Evolutionary conservation across 768 basidiomycete species (phyloP).

Genomic region (Lactarius psammicola): DNA sequence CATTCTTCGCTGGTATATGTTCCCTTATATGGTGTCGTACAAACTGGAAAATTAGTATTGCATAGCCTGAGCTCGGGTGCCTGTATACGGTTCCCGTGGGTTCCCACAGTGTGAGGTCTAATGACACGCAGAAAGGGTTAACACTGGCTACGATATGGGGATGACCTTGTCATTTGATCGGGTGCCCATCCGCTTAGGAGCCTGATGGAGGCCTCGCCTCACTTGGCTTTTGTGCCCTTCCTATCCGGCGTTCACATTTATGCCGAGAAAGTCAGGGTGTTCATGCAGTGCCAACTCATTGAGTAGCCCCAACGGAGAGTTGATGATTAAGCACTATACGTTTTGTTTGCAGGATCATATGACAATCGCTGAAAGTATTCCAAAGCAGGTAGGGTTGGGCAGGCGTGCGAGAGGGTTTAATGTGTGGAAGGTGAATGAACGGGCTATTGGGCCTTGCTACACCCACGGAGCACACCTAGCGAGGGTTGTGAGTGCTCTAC

Average conservation of each 20-base stretch:
- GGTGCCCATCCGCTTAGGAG: background rate
- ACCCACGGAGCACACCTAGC: slow-evolving; percentile 57
- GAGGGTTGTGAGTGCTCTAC: slow-evolving; percentile 2
- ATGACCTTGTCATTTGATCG: background rate
- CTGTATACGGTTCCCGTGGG: background rate
- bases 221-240: background rate
- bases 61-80: background rate
- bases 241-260: slow-evolving; percentile 58
- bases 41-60: background rate
- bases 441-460: slow-evolving; percentile 35
- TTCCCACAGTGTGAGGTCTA: background rate
- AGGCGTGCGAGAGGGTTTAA: slow-evolving; percentile 62
- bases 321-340: slow-evolving; percentile 70
- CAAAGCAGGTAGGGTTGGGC: slow-evolving; percentile 53
- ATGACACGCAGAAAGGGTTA: background rate
- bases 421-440: slow-evolving; percentile 68
- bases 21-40: too few species aligned
- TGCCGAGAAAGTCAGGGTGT: slow-evolving; percentile 62
- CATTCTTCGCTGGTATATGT: background rate
- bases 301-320: slow-evolving; percentile 63
- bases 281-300: slow-evolving; percentile 82
- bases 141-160: background rate
- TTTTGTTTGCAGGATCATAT: slow-evolving; percentile 65
- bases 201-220: background rate
- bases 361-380: slow-evolving; percentile 56